Evolutionary conservation across 192 early-diverging fungal species (phyloP).

Genomic region (Coemansia sp.): DNA sequence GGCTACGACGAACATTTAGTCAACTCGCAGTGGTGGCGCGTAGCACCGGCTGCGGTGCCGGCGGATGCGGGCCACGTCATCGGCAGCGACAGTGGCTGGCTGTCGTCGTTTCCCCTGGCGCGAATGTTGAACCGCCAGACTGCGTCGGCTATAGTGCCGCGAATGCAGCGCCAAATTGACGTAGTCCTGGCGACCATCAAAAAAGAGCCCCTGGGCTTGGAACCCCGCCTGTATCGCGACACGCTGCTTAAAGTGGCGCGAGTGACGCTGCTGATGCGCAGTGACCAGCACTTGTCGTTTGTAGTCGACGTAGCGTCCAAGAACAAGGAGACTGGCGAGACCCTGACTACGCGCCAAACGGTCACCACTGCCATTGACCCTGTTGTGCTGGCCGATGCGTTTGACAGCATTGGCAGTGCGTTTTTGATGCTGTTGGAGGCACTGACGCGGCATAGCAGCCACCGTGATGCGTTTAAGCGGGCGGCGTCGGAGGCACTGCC

Average conservation of each 20-base stretch:
- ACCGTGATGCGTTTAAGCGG: conserved; percentile 40
- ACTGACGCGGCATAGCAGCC: conserved; percentile 43
- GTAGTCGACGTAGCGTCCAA: conserved; percentile 5
- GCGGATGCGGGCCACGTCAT: conserved; percentile 19
- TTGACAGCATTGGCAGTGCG: conserved; percentile 37
- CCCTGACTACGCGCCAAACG: not conserved
- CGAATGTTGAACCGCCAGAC: conserved; percentile 47
- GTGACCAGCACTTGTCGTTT: conserved; percentile 16
- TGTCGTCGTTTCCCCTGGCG: conserved; percentile 48
- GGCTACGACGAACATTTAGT: conserved; percentile 53
- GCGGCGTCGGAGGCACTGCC: conserved; percentile 41
- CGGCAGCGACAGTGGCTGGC: conserved; percentile 32
- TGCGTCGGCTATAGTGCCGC: conserved; percentile 35
- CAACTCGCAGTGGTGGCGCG: conserved; percentile 55
- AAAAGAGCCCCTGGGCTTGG: conserved; percentile 51
- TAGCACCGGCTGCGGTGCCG: not conserved
- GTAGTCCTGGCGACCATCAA: conserved; percentile 38
- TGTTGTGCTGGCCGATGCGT: conserved; percentile 12
- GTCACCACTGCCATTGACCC: conserved; percentile 11
- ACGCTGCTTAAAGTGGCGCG: conserved; percentile 45
- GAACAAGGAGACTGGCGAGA: not conserved
- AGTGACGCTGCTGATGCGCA: conserved; percentile 28
- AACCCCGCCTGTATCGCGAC: conserved; percentile 54
- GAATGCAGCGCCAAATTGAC: conserved; percentile 46
- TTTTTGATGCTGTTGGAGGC: conserved; percentile 51